Evolutionary conservation across 345 rosid genomes (phyloP).

Genomic region (Lenwebbia sp.): DNA sequence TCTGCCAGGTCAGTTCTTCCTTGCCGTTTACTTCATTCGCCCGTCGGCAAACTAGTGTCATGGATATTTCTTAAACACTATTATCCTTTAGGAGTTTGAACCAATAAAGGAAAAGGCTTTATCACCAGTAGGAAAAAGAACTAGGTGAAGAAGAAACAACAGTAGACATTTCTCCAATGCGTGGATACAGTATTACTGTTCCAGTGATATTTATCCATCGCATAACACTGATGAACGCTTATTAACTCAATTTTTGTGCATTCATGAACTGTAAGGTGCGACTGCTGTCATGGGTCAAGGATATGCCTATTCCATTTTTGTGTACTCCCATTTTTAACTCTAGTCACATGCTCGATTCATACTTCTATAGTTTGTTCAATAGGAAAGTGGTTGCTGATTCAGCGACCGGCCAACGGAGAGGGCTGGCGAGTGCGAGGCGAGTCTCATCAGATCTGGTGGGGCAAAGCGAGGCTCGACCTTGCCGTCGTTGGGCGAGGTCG

Average conservation of each 20-base stretch:
- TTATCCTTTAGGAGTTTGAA: neutral
- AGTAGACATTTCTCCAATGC: neutral
- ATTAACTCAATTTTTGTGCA: neutral
- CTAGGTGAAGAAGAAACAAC: neutral
- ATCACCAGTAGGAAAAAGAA: neutral
- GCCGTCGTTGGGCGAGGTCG: too few species aligned
- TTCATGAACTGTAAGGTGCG: neutral
- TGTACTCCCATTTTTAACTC: neutral
- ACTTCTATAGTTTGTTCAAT: neutral
- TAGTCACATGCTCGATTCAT: neutral
- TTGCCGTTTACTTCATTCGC: neutral
- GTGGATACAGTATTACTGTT: neutral
- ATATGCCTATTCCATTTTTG: neutral
- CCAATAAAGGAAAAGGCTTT: neutral
- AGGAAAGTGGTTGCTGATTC: neutral
- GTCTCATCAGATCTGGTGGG: too few species aligned
- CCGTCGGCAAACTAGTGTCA: neutral
- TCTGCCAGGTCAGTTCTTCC: constrained; percentile 75
- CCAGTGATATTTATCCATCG: neutral
- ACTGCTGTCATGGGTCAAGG: neutral
- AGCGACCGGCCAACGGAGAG: too few species aligned
- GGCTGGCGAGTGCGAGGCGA: too few species aligned
- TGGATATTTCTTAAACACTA: neutral
- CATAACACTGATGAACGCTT: neutral
- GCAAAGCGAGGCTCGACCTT: too few species aligned